Evolutionary conservation across 176 grass and related monocot species (phyloP).

Genomic region (Thinopyrum elongatum): DNA sequence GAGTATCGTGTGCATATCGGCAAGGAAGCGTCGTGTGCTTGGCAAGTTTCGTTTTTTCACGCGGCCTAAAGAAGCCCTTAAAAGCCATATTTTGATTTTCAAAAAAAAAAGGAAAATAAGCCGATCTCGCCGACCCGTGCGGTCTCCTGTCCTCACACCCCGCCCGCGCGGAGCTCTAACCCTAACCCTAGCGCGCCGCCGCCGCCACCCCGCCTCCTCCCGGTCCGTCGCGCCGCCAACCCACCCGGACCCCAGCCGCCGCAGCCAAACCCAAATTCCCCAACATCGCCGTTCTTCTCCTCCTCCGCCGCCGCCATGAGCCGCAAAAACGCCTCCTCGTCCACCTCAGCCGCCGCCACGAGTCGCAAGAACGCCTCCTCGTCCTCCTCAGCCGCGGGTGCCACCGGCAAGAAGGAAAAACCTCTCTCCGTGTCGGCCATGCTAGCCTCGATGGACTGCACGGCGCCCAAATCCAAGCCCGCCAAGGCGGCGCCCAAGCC

Average conservation of each 20-base stretch:
- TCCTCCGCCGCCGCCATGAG: constrained; percentile 46
- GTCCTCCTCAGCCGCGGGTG: constrained; percentile 32
- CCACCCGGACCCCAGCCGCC: too few species aligned
- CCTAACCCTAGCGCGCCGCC: not conserved
- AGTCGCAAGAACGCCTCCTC: constrained; percentile 59
- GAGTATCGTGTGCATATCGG: too few species aligned
- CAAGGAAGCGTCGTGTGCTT: too few species aligned
- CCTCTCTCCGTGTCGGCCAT: constrained; percentile 82
- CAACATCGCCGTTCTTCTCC: not conserved
- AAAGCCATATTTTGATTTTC: too few species aligned
- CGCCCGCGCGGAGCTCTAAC: not conserved
- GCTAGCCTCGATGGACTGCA: constrained; percentile 85
- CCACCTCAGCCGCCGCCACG: constrained; percentile 47
- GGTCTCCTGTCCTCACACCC: not conserved
- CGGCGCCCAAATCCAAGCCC: constrained; percentile 40
- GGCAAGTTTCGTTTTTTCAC: too few species aligned
- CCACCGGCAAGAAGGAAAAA: constrained; percentile 51
- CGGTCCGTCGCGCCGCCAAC: not conserved
- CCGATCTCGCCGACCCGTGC: not conserved
- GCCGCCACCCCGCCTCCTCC: too few species aligned
- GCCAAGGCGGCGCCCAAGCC: constrained; percentile 48
- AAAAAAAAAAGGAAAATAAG: not conserved
- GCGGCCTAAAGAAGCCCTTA: too few species aligned
- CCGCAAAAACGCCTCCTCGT: constrained; percentile 51
- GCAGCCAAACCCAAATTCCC: constrained; percentile 26